Percentiles rank a stretch among this genome's conserved stretches.
Conservation (phyloP, 2,329 filamentous ascomycete genomes). For the Huntiella omanensis region DNA sequence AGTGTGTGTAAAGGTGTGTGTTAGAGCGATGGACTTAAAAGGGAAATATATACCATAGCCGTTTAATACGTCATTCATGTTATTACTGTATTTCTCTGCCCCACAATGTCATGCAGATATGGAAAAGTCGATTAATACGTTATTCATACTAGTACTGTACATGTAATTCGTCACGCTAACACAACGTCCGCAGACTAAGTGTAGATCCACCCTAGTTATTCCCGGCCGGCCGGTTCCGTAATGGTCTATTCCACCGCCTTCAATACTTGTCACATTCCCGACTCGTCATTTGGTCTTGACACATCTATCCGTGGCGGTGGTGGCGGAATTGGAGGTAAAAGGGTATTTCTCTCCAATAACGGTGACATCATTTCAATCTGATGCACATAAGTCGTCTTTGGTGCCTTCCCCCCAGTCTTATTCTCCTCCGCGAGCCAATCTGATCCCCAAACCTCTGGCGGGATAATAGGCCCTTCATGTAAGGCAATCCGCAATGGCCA, state of each 20-base stretch:
- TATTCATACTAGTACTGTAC: background rate
- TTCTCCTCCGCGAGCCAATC: slow-evolving; percentile 28
- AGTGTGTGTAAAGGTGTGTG: background rate
- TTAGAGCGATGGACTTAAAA: too few relatives aligned
- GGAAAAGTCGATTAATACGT: too few relatives aligned
- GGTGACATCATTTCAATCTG: slow-evolving; percentile 24
- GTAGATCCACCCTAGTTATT: too few relatives aligned
- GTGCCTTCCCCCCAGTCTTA: slow-evolving; percentile 13
- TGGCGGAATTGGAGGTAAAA: slow-evolving; percentile 10
- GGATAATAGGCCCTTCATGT: slow-evolving; percentile 34
- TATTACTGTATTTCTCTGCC: background rate
- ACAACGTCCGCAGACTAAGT: too few relatives aligned
- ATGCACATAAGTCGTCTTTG: slow-evolving; percentile 11
- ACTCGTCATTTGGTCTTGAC: background rate
- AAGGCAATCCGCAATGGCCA: slow-evolving; percentile 41
- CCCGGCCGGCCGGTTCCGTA: too few relatives aligned
- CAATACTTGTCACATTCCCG: background rate
- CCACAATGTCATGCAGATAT: too few relatives aligned
- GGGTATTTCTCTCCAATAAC: slow-evolving; percentile 17
- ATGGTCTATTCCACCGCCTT: too few relatives aligned
- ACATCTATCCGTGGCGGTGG: slow-evolving; percentile 3
- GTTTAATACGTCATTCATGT: too few relatives aligned
- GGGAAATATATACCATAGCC: too few relatives aligned
- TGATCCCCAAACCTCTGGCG: slow-evolving; percentile 36
- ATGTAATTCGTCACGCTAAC: background rate